Evolutionary conservation across 805 yeast genomes (phyloP).

Genomic region (Saturnispora kantuleensis): DNA sequence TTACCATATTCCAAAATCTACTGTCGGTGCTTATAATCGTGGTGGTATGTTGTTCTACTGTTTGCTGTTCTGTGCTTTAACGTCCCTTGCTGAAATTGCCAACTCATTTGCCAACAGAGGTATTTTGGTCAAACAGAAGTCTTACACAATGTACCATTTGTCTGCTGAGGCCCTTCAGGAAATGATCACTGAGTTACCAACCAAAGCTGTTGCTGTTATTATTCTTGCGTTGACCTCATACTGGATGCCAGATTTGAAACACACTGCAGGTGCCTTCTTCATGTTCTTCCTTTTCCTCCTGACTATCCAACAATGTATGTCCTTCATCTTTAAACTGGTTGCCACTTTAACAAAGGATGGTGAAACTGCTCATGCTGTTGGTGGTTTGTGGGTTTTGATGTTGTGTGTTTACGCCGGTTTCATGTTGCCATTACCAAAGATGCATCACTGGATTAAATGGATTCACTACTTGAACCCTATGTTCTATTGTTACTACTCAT

Average conservation of each 20-base stretch:
- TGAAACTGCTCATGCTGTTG: slow-evolving; percentile 46
- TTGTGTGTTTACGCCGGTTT: slow-evolving; percentile 50
- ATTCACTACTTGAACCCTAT: slow-evolving; percentile 39
- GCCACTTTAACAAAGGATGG: slow-evolving; percentile 44
- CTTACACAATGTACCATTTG: slow-evolving; percentile 53
- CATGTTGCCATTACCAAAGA: slow-evolving; percentile 30
- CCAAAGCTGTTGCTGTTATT: slow-evolving; percentile 41
- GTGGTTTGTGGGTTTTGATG: slow-evolving; percentile 45
- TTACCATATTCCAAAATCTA: slow-evolving; percentile 39
- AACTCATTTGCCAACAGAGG: slow-evolving; percentile 51
- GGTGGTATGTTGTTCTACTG: slow-evolving; percentile 56
- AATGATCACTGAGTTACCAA: slow-evolving; percentile 50
- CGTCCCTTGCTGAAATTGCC: slow-evolving; percentile 56
- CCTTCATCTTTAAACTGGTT: slow-evolving; percentile 42
- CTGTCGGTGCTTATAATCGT: slow-evolving; percentile 49
- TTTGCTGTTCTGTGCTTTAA: slow-evolving; percentile 49
- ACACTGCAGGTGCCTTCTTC: slow-evolving; percentile 48
- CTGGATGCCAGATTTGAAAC: slow-evolving; percentile 44
- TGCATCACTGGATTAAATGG: slow-evolving; percentile 57
- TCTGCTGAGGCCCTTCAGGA: slow-evolving; percentile 57
- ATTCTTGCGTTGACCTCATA: slow-evolving; percentile 37
- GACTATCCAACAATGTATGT: slow-evolving; percentile 40
- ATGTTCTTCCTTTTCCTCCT: slow-evolving; percentile 34
- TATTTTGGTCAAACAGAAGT: slow-evolving; percentile 52
- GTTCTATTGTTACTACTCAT: slow-evolving; percentile 39